Conservation (phyloP, 179 eudicot genomes). For the Silene vulgaris region DNA sequence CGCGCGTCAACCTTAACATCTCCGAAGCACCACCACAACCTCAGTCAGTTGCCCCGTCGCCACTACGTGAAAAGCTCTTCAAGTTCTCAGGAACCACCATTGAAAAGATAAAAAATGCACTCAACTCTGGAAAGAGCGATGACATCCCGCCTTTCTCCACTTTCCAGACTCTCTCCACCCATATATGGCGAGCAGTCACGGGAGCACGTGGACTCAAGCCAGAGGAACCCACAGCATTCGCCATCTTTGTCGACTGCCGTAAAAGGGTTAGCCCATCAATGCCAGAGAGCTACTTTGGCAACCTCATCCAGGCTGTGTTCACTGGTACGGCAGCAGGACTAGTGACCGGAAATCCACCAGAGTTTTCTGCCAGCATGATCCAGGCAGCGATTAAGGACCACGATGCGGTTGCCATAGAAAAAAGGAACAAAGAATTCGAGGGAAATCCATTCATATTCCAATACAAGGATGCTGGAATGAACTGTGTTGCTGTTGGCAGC, state of each 20-base stretch:
- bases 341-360: slow-evolving; percentile 47
- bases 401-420: slow-evolving; percentile 55
- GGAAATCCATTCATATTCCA: slow-evolving; percentile 65
- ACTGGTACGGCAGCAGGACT: slow-evolving; percentile 79
- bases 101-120: slow-evolving; percentile 44
- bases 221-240: slow-evolving; percentile 69
- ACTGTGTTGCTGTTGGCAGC: slow-evolving; percentile 94
- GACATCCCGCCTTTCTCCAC: slow-evolving; percentile 48
- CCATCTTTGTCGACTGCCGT: slow-evolving; percentile 84
- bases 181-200: slow-evolving; percentile 80
- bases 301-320: slow-evolving; percentile 89
- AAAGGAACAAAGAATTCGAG: slow-evolving; percentile 70
- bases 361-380: slow-evolving; percentile 54
- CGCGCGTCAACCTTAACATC: slow-evolving; percentile 65
- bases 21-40: slow-evolving; percentile 41
- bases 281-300: slow-evolving; percentile 90
- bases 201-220: slow-evolving; percentile 77
- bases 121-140: slow-evolving; percentile 31
- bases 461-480: slow-evolving; percentile 84
- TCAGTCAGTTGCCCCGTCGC: slow-evolving; percentile 27
- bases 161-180: slow-evolving; percentile 76
- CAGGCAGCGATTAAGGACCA: slow-evolving; percentile 56
- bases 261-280: slow-evolving; percentile 78
- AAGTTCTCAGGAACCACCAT: slow-evolving; percentile 46
- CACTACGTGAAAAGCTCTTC: slow-evolving; percentile 68